Base-by-base conservation (phyloP, 495 filamentous ascomycete species). In the Zalerion maritima region DNA sequence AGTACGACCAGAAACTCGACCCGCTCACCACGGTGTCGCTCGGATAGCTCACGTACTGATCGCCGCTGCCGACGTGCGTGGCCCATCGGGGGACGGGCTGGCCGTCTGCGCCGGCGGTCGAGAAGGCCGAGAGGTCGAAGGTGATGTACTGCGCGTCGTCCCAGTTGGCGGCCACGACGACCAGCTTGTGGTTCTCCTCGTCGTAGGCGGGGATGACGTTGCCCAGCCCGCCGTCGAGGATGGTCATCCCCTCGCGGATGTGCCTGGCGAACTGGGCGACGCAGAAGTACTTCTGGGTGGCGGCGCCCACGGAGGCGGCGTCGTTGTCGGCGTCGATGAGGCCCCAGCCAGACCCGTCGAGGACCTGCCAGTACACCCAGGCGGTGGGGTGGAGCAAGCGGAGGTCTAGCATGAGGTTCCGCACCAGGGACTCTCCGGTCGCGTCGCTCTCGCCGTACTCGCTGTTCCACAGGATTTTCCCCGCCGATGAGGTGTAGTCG, bases 321-420 rank as follows among this genome's bases (percentile, higher is more conserved):
- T 42, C 46, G 9, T 54, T 47, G 24, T 57, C 47, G 0, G 41
- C 52, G 0, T 44, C 45, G 28, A 57, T 36, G 15, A 57, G 11
- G 0, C 53, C 52, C 53, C 53, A 57, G 0, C 53, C 52, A 12
- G 35, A 31, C 8, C 47, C 45, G 26, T 57, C 52, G 5, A 57
- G 18, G 8, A 41, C 49, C 29, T 57, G 53, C 52, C 53, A 57
- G 31, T 55, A 57, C 7, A 57, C 53, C 53, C 53, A 57, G 5
- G 47, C 53, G 4, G 49, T 57, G 6, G 52, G 52, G 24, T 33
- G 26, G n/a, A 57, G 38, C 52, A 49, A 57, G 9, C 37, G 34
- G 21, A 57, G 33, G 28, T 57, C 53, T 10, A 57, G 37, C 17
- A 57, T 28, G 21, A 57, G 31, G 24, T 57, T 55, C 15, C 37